A percentile compares a stretch with the other conserved stretches of the same genome.
Conservation (phyloP, 768 basidiomycete species). For the Tulasnella sp. region DNA sequence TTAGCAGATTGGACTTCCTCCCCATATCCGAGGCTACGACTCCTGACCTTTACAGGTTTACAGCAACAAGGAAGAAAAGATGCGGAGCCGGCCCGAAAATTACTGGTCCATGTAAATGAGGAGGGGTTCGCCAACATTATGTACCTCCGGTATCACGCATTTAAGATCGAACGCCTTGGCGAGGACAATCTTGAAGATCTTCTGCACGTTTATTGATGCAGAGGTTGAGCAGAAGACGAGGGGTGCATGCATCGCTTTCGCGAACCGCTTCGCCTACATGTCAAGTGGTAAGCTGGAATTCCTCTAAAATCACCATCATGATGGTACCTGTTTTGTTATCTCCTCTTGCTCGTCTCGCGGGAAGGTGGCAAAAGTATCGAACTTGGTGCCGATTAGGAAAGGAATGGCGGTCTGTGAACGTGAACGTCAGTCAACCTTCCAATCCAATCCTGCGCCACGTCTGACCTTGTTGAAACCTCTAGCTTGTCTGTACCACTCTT, state of each 20-base stretch:
- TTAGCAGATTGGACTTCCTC: neutral
- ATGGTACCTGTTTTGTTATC: slow-evolving; percentile 84
- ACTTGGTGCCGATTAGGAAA: slow-evolving; percentile 97
- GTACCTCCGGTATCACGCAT: slow-evolving; percentile 97
- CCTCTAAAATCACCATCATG: neutral
- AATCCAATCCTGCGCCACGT: slow-evolving; percentile 5
- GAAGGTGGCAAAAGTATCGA: slow-evolving; percentile 92
- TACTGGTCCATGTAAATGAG: slow-evolving; percentile 63
- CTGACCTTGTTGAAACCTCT: slow-evolving; percentile 96
- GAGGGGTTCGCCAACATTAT: slow-evolving; percentile 92
- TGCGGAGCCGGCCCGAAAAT: neutral
- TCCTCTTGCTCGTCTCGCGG: slow-evolving; percentile 98
- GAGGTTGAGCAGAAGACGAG: slow-evolving; percentile 98
- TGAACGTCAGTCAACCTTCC: neutral
- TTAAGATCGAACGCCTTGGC: slow-evolving; percentile 98
- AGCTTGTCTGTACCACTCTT: slow-evolving; percentile 99
- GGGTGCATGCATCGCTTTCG: slow-evolving; percentile 99
- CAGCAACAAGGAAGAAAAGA: neutral
- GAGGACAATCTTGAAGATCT: slow-evolving; percentile 97
- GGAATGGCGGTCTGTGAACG: slow-evolving; percentile 83
- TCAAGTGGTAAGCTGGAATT: neutral
- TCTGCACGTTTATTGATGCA: slow-evolving; percentile 98
- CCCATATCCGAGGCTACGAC: neutral
- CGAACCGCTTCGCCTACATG: slow-evolving; percentile 86
- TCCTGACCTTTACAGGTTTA: slow-evolving; percentile 4